Conservation (phyloP, 1,139 yeast genomes). For the Kluyveromyces sp. region DNA sequence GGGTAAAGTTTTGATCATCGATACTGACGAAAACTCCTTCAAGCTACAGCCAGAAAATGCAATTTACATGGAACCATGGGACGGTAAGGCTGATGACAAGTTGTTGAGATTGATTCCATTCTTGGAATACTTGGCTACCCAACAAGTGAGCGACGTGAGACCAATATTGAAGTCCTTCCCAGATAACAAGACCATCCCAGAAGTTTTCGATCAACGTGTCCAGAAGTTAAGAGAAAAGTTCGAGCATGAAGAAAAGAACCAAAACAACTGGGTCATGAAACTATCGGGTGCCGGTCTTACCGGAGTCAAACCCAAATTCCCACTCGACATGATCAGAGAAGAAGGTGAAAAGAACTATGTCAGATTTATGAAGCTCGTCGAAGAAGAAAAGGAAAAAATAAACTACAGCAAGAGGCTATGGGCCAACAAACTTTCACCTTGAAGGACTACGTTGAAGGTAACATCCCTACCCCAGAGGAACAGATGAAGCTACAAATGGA, state of each 20-base stretch:
- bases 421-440: constrained; percentile 71
- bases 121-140: constrained; percentile 90
- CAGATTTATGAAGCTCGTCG: constrained; percentile 71
- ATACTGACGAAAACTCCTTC: constrained; percentile 65
- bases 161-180: constrained; percentile 73
- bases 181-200: constrained; percentile 52
- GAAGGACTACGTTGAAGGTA: constrained; percentile 77
- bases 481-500: constrained; percentile 57
- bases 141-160: constrained; percentile 83
- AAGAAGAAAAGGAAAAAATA: constrained; percentile 84
- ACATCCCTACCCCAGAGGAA: constrained; percentile 80
- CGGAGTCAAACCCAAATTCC: constrained; percentile 68
- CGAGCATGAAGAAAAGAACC: constrained; percentile 54
- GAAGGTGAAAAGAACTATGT: constrained; percentile 89
- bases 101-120: constrained; percentile 80
- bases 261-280: constrained; percentile 48
- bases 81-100: constrained; percentile 74
- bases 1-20: constrained; percentile 71
- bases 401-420: constrained; percentile 75
- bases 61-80: constrained; percentile 76
- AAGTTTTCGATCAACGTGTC: constrained; percentile 77
- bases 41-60: constrained; percentile 90
- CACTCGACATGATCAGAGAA: constrained; percentile 82
- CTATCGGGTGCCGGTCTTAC: constrained; percentile 55
- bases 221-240: constrained; percentile 61